Evolutionary conservation across 78 protist species (phyloP).

Genomic region (Dictyostelium brefeldianum): DNA sequence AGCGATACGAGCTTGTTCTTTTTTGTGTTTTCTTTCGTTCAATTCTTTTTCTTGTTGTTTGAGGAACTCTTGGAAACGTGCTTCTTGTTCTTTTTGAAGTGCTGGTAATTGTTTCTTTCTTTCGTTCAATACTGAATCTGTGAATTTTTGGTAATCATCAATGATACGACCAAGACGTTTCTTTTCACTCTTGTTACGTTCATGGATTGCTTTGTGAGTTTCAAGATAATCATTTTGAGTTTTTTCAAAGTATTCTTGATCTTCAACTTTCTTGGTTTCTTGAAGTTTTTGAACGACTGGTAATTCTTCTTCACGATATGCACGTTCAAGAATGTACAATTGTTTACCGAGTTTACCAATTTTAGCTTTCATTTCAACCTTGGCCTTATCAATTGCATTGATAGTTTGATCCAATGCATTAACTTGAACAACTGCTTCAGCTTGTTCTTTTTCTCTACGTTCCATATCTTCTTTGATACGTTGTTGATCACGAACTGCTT

Average conservation of each 20-base stretch:
- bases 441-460: slow-evolving; percentile 23
- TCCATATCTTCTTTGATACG: slow-evolving; percentile 30
- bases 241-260: slow-evolving; percentile 35
- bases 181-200: slow-evolving; percentile 47
- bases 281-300: slow-evolving; percentile 56
- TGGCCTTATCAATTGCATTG: slow-evolving; percentile 71
- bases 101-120: slow-evolving; percentile 66
- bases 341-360: slow-evolving; percentile 58
- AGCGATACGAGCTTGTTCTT: slow-evolving; percentile 26
- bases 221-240: slow-evolving; percentile 45
- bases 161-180: slow-evolving; percentile 22
- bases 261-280: slow-evolving; percentile 43
- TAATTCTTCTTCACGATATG: slow-evolving; percentile 78
- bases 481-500: slow-evolving; percentile 41
- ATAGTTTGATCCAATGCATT: slow-evolving; percentile 54
- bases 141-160: slow-evolving; percentile 17
- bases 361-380: slow-evolving; percentile 65
- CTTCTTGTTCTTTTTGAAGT: slow-evolving; percentile 39
- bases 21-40: slow-evolving; percentile 1
- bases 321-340: slow-evolving; percentile 71
- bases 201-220: slow-evolving; percentile 14
- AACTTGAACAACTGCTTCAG: not conserved
- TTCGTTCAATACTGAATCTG: not conserved
- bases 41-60: slow-evolving; percentile 22
- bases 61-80: slow-evolving; percentile 35